Base-by-base conservation (phyloP, 2,329 filamentous ascomycete species). In the Trichothecium roseum region DNA sequence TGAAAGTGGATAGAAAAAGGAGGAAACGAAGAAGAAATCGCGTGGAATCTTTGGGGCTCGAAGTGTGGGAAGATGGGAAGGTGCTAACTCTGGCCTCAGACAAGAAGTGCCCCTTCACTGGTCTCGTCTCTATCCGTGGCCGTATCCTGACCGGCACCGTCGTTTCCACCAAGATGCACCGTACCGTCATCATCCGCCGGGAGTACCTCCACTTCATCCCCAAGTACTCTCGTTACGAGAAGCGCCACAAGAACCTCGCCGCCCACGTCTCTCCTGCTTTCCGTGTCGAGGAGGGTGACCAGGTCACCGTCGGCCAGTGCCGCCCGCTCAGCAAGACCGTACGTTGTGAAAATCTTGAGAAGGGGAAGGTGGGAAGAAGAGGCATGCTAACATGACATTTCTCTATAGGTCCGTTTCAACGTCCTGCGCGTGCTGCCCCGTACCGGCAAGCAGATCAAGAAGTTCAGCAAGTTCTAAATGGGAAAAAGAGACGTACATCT, bases 61-160 rank as follows among this genome's bases (percentile, higher is more conserved):
- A n/a, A n/a, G n/a, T n/a, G n/a, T n/a, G n/a, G n/a, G n/a, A n/a
- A n/a, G n/a, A n/a, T n/a, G n/a, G 9, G 28, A 17, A 38, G 20
- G n/a, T 13, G 28, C 30, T 28, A 12, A 31, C 17, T 43, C 28
- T 9, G 18, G 36, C 35, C 32, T 16, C 62, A 94, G 91, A 98
- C 83, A 98, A 98, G 86, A 98, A 98, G 80, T 98, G 91, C 84
- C 91, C 91, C 54, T 98, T 98, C 83, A 94, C 87, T 56, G 93
- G 93, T 66, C 77, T 89, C 67, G 88, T 98, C 67, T 96, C 91
- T 52, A 98, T 98, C 77, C 91, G 91, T 75, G 91, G 91, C 69
- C 89, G 91, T 89, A 98, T 98, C 79, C 78, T 98, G 54, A 96
- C 89, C 65, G 91, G 91, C 62, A 95, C 87, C 64, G 91, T 98